Conservation (phyloP, 805 yeast genomes). For the Blastobotrys peoriensis region DNA sequence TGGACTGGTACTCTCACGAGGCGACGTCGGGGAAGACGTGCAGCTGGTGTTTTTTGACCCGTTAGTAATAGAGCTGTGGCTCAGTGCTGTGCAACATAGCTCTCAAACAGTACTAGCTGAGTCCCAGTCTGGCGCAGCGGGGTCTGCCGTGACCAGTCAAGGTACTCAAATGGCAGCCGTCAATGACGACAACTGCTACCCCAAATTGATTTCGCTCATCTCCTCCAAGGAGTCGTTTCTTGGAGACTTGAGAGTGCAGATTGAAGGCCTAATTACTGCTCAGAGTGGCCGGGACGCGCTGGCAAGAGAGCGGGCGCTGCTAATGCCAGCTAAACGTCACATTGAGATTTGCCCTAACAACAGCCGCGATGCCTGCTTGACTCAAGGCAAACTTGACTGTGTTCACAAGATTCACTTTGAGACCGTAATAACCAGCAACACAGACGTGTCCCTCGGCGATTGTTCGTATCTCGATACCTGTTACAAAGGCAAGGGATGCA, state of each 20-base stretch:
- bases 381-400: conserved; percentile 17
- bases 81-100: no score
- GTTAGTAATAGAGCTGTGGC: neutral
- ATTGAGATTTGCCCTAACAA: conserved; percentile 18
- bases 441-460: conserved; percentile 74
- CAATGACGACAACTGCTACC: no score
- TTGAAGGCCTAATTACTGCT: neutral
- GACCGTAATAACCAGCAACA: conserved; percentile 36
- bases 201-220: conserved; percentile 1
- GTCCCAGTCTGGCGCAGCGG: no score
- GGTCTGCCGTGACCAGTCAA: no score
- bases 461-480: conserved; percentile 94
- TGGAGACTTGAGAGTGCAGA: neutral
- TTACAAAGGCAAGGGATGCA: conserved; percentile 73
- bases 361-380: conserved; percentile 14
- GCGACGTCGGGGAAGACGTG: no score
- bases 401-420: conserved; percentile 30
- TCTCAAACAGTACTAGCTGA: no score
- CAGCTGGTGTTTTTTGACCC: neutral
- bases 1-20: neutral
- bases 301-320: conserved; percentile 9
- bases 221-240: conserved; percentile 3
- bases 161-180: no score
- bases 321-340: conserved; percentile 13
- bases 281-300: conserved; percentile 4